These are phyloP conservation scores for Hemerocallis citrina DNA, from an alignment of 106 monocot species.

Conservation along the genomic window DNA sequence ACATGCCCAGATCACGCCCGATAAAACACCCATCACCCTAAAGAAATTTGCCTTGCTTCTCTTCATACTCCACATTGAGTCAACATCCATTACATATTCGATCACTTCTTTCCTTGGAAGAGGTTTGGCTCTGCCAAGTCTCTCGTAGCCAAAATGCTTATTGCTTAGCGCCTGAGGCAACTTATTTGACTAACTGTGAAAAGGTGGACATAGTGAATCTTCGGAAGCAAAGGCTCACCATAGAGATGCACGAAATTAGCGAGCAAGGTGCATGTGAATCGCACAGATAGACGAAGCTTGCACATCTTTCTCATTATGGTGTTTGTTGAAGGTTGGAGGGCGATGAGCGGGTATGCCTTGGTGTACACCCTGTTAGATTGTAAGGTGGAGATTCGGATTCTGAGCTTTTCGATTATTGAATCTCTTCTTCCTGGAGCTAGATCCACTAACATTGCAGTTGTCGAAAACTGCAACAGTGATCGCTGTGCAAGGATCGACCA, in stretches of 20 bases:
- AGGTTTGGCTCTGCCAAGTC: slow-evolving; percentile 48
- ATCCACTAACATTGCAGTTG: slow-evolving; percentile 42
- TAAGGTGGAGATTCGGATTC: slow-evolving; percentile 47
- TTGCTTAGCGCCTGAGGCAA: slow-evolving; percentile 13
- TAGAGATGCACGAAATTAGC: slow-evolving; percentile 52
- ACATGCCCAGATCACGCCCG: slow-evolving; percentile 18
- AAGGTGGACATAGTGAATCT: slow-evolving; percentile 30
- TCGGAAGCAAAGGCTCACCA: slow-evolving; percentile 37
- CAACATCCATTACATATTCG: slow-evolving; percentile 58
- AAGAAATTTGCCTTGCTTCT: slow-evolving; percentile 82
- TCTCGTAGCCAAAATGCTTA: too few relatives aligned
- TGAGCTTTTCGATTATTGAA: slow-evolving; percentile 20
- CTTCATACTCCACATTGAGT: slow-evolving; percentile 63
- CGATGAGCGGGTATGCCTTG: slow-evolving; percentile 48
- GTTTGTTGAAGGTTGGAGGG: slow-evolving; percentile 35
- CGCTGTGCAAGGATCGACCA: slow-evolving; percentile 59
- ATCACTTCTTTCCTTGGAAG: slow-evolving; percentile 60
- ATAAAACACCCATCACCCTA: slow-evolving; percentile 40
- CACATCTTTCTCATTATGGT: slow-evolving; percentile 73
- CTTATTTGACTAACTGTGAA: slow-evolving; percentile 30
- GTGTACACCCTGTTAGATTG: slow-evolving; percentile 52
- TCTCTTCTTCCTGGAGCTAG: slow-evolving; percentile 17
- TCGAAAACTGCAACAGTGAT: slow-evolving; percentile 64
- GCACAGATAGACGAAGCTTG: slow-evolving; percentile 52
- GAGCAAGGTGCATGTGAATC: slow-evolving; percentile 38